phyloP scores from a whole-genome alignment of 805 yeast species.

The Candida pini region DNA sequence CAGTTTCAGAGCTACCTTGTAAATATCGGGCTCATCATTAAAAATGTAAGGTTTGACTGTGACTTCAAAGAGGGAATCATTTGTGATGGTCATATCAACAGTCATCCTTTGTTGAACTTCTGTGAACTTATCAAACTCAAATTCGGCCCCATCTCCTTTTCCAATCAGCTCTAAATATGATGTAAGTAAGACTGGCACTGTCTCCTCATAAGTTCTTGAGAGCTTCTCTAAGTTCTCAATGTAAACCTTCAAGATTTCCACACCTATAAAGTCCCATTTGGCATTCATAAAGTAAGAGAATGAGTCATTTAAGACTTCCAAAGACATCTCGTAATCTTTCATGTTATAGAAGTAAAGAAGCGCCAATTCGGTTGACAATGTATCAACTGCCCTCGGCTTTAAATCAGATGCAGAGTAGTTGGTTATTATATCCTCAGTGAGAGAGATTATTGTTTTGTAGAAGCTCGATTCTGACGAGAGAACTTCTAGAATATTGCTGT shows the following conservation, averaged over 20 bases:
- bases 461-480: conserved; percentile 32
- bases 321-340: conserved; percentile 53
- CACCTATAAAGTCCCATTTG: conserved; percentile 74
- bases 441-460: conserved; percentile 36
- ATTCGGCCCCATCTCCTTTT: conserved; percentile 18
- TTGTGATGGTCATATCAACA: conserved; percentile 10
- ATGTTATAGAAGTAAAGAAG: conserved; percentile 51
- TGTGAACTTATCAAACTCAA: conserved; percentile 15
- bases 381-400: conserved; percentile 62
- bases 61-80: conserved; percentile 32
- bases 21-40: conserved; percentile 31
- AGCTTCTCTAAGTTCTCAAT: conserved; percentile 58
- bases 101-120: conserved; percentile 10
- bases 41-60: conserved; percentile 33
- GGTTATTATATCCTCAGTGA: conserved; percentile 52
- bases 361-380: conserved; percentile 76
- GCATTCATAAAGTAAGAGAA: conserved; percentile 60
- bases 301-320: conserved; percentile 58
- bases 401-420: conserved; percentile 44
- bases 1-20: conserved; percentile 32
- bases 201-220: conserved; percentile 15
- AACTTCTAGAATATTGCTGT: conserved; percentile 14
- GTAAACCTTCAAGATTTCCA: conserved; percentile 58
- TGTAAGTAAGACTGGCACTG: conserved; percentile 26
- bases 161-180: conserved; percentile 33